Evolutionary conservation across 2,329 filamentous ascomycete genomes (phyloP).

Genomic region (Penicillium sumatraense): DNA sequence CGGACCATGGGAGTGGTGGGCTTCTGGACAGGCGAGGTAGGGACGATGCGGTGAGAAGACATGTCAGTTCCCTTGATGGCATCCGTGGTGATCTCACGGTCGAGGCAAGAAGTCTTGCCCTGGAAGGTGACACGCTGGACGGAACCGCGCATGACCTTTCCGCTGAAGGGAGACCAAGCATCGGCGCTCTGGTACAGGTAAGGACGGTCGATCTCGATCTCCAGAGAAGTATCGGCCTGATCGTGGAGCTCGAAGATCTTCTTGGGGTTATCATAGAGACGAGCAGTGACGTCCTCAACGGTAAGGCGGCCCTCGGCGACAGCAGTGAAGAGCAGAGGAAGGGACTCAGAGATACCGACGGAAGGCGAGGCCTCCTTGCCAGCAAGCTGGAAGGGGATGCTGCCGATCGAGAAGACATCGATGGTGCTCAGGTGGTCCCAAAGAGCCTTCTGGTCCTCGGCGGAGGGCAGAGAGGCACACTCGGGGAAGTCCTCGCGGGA

Average conservation of each 20-base stretch:
- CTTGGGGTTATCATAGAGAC: conserved; percentile 78
- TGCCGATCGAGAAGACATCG: conserved; percentile 79
- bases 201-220: conserved; percentile 75
- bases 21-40: conserved; percentile 63
- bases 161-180: conserved; percentile 73
- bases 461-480: conserved; percentile 67
- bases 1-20: conserved; percentile 48
- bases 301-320: conserved; percentile 74
- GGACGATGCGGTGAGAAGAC: conserved; percentile 65
- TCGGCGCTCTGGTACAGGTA: conserved; percentile 61
- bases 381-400: conserved; percentile 76
- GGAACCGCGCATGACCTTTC: conserved; percentile 69
- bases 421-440: conserved; percentile 76
- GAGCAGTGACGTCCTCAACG: conserved; percentile 71
- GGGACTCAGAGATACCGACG: conserved; percentile 72
- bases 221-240: conserved; percentile 72
- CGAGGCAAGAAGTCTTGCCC: conserved; percentile 74
- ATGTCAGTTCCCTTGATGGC: conserved; percentile 71
- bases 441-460: conserved; percentile 71
- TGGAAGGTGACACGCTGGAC: conserved; percentile 78
- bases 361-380: conserved; percentile 61
- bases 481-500: conserved; percentile 72
- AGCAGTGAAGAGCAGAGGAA: conserved; percentile 76
- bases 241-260: conserved; percentile 83
- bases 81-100: conserved; percentile 65